Percentiles rank a stretch among this genome's conserved stretches.
Conservation (phyloP, 2,329 filamentous ascomycete species). For the Alternaria sp. region DNA sequence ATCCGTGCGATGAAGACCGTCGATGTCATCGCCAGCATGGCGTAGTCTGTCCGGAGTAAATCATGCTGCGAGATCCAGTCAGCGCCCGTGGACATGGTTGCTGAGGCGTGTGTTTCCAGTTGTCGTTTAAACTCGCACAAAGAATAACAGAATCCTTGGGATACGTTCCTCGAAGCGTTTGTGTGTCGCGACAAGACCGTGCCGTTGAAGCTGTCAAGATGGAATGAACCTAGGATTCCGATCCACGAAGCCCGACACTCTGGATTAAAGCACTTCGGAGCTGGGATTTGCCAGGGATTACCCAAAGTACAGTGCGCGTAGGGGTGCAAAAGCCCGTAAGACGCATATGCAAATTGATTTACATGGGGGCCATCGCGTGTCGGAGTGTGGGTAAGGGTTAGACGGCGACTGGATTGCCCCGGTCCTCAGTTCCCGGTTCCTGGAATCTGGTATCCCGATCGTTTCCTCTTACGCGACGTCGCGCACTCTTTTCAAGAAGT, state of each 20-base stretch:
- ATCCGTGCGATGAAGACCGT: constrained; percentile 20
- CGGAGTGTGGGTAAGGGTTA: background rate
- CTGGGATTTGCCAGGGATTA: background rate
- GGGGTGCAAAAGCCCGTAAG: background rate
- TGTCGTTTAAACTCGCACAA: background rate
- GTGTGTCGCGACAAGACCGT: background rate
- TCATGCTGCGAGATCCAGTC: constrained; percentile 21
- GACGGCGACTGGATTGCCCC: background rate
- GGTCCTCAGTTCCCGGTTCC: background rate
- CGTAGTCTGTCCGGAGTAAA: constrained; percentile 20
- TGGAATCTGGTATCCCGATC: background rate
- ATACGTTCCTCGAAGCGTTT: background rate
- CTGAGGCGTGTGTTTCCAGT: background rate
- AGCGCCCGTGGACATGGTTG: constrained; percentile 19
- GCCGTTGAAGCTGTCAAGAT: background rate
- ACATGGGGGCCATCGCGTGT: constrained; percentile 5
- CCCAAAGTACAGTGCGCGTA: background rate
- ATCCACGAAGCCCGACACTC: background rate
- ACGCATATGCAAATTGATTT: background rate
- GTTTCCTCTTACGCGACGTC: background rate
- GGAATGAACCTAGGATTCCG: background rate
- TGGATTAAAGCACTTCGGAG: background rate
- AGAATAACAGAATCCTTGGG: background rate
- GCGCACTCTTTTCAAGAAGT: background rate
- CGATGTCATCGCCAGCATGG: constrained; percentile 25